These are phyloP conservation scores for Primulina huaijiensis DNA, from an alignment of 257 asterid species.

Conservation along the genomic window DNA sequence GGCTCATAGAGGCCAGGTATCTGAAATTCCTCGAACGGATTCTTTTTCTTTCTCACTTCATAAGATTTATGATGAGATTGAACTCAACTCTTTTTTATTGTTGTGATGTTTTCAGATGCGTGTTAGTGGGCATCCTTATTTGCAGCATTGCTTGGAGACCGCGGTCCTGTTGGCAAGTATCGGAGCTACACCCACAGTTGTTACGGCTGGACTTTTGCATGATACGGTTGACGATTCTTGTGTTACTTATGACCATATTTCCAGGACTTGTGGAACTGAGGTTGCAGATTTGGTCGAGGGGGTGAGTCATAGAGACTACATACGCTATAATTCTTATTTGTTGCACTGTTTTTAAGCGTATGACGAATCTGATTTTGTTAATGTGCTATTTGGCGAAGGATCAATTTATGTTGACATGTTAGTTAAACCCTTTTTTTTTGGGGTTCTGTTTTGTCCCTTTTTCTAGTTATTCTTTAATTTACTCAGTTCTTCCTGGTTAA, in stretches of 20 bases:
- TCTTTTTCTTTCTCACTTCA: constrained; percentile 12
- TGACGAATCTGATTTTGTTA: constrained; percentile 20
- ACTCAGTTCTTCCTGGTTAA: too few relatives aligned
- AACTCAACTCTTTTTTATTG: constrained; percentile 7
- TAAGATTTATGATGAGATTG: constrained; percentile 11
- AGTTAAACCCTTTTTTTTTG: too few relatives aligned
- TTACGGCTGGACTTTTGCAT: constrained; percentile 94
- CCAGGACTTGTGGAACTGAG: constrained; percentile 55
- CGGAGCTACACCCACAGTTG: constrained; percentile 89
- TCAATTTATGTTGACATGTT: too few relatives aligned
- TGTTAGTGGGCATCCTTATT: constrained; percentile 89
- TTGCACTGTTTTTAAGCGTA: too few relatives aligned
- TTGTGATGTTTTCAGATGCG: constrained; percentile 49
- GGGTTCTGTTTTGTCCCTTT: too few relatives aligned
- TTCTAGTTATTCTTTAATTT: too few relatives aligned
- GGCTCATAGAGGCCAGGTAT: constrained; percentile 36
- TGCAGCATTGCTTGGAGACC: constrained; percentile 95
- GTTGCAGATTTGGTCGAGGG: constrained; percentile 92
- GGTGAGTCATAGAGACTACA: constrained; percentile 36
- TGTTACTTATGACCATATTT: constrained; percentile 58
- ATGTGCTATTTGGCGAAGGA: too few relatives aligned
- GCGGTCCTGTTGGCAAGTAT: constrained; percentile 66
- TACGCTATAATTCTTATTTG: too few relatives aligned
- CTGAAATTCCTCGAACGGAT: background rate
- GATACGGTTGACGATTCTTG: constrained; percentile 83